These are phyloP conservation scores for Exophiala viscosa DNA, from an alignment of 2,329 filamentous ascomycete genomes.

Conservation along the genomic window DNA sequence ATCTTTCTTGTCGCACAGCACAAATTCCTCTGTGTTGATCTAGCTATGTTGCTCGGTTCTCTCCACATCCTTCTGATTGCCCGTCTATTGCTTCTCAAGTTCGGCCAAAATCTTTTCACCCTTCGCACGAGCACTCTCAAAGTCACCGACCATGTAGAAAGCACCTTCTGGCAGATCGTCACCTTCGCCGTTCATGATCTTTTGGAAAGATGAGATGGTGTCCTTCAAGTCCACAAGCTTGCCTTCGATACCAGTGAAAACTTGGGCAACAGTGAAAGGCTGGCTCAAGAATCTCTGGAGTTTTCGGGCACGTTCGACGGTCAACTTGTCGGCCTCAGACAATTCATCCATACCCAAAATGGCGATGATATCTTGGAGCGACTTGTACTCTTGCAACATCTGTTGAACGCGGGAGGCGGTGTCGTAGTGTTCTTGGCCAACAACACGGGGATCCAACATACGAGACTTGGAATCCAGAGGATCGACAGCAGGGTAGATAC, in stretches of 20 bases:
- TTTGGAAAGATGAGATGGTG: constrained; percentile 96
- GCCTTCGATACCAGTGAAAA: constrained; percentile 80
- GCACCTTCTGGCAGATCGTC: constrained; percentile 90
- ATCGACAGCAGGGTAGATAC: constrained; percentile 99
- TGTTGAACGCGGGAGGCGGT: constrained; percentile 94
- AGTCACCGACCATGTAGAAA: constrained; percentile 98
- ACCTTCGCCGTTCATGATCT: constrained; percentile 90
- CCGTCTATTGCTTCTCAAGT: constrained; percentile 61
- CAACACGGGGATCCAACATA: constrained; percentile 98
- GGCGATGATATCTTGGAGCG: constrained; percentile 99
- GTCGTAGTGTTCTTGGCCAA: constrained; percentile 96
- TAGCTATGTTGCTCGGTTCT: constrained; percentile 7
- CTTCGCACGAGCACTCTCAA: constrained; percentile 89
- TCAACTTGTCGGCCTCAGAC: constrained; percentile 98
- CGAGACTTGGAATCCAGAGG: constrained; percentile 99
- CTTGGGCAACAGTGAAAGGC: constrained; percentile 87
- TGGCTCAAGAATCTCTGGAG: constrained; percentile 99
- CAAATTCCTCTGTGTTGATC: neutral
- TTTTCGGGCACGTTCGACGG: constrained; percentile 99
- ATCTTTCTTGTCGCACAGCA: neutral
- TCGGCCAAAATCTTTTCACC: constrained; percentile 99
- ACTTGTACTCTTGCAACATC: constrained; percentile 99
- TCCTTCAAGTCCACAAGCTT: constrained; percentile 97
- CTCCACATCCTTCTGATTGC: neutral
- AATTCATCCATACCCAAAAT: constrained; percentile 99